A percentile compares a stretch with the other conserved stretches of the same genome.
Evolutionary conservation across 148 eudicot species (phyloP).

Genomic region (Pharnaceum exiguum): DNA sequence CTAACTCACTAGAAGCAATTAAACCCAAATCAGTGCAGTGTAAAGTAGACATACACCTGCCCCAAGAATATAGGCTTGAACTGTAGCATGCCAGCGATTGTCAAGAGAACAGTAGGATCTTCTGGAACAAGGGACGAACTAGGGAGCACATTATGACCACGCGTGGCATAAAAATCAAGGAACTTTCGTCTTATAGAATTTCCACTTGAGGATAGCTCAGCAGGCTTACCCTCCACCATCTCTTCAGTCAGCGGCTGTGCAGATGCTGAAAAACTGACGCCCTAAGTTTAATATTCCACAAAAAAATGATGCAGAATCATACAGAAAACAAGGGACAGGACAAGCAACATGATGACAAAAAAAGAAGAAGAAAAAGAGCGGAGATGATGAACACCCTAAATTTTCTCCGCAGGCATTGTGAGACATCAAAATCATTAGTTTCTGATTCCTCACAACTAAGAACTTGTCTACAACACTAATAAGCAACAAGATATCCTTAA

Average conservation of each 20-base stretch:
- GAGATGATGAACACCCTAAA: no score
- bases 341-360: no score
- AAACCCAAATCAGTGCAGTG: not conserved
- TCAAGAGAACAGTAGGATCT: constrained; percentile 93
- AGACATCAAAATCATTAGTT: no score
- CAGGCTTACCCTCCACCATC: constrained; percentile 35
- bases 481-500: no score
- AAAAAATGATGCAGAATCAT: no score
- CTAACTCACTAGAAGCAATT: not conserved
- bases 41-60: constrained; percentile 47
- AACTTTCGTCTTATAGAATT: constrained; percentile 69
- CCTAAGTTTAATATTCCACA: constrained; percentile 23
- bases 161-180: constrained; percentile 82
- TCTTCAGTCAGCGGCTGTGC: constrained; percentile 62
- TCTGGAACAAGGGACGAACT: constrained; percentile 97
- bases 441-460: no score
- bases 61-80: constrained; percentile 97
- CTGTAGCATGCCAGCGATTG: constrained; percentile 99
- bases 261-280: constrained; percentile 64
- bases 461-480: no score
- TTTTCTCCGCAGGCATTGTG: no score
- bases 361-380: no score
- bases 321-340: no score
- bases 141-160: constrained; percentile 85
- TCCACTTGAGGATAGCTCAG: constrained; percentile 55